Evolutionary conservation across 2,329 filamentous ascomycete species (phyloP), one percentile per base, ranked within the genome.

Genomic region (Penicillium sp.): DNA sequence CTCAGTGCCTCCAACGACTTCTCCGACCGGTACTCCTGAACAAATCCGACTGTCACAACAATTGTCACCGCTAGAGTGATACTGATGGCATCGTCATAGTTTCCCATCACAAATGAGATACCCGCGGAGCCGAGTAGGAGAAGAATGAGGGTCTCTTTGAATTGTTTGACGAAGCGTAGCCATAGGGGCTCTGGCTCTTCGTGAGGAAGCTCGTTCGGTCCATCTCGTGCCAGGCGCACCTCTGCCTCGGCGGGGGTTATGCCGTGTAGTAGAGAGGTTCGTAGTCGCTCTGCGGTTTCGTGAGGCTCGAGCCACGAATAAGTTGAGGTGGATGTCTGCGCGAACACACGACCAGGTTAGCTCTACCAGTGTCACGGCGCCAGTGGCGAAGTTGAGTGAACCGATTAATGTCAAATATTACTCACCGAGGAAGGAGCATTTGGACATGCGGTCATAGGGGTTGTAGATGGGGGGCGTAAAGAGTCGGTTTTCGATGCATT

Each of bases 51-150:
- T 0, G 89, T 89, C 22, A 99, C 92, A 5, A 99, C 94, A 64
- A 99, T 99, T 24, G 92, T 96, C 21, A 99, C 94, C 2, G 94
- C 94, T 31, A 96, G 87, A 0, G 93, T 90, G 68, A 99, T 99
- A 74, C 93, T 97, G 66, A 99, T 78, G 5, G 93, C 93, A 77
- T 99, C 95, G 66, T 97, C 93, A 69, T 88, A 86, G 69, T 99
- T 99, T 48, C 92, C 92, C 73, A 99, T 88, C 42, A 97, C 75
- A 46, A 97, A 85, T 0, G 93, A 97, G 38, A 96, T 88, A 16
- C 83, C 88, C 0, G 94, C 93, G 3, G 94, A 97, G 6, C 86
- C 89, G 21, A 99, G 83, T 14, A 99, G 83, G n/a, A 99, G 83
- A 21, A 97, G 76, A 59, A 99, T 99, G 52, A 99, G 79, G 0